Base-by-base conservation (phyloP, 805 yeast genomes). In the Barnettozyma populi region DNA sequence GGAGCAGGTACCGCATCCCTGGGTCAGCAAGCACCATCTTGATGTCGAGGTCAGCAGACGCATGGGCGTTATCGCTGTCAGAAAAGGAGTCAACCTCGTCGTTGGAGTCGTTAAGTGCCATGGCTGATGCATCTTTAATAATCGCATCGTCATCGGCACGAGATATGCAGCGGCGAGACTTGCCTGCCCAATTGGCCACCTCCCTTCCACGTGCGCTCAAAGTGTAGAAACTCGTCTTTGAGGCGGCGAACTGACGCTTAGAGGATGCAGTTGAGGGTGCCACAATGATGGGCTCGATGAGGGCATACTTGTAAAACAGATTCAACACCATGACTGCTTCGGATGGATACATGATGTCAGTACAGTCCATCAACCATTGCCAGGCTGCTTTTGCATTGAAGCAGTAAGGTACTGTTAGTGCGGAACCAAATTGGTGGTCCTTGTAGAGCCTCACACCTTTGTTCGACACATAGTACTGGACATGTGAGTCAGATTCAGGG, bases 311-410 rank as follows among this genome's bases (percentile, higher is more conserved):
- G 34, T 77, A 52, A 48, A 86, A 74, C 11, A 78, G 58, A 4
- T 73, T 69, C 0, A 82, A 78, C 11, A 84, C 64, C 20, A 74
- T 74, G 0, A 69, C 59, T 0, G 88, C 84, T 49, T 80, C 86
- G 11, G 68, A 66, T 0, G 65, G 60, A 44, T 73, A 73, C 54
- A 81, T 62, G 1, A 83, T 70, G 57, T 87, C 94, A 1, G 96
- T 86, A 59, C 97, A 90, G 53, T 92, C 98, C 79, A 84, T 74
- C 7, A 92, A 59, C 96, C 96, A 92, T 59, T 90, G 97, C 65
- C 82, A 75, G 0, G 84, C 69, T 0, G 94, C 84, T 56, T 85
- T 85, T 0, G 97, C 95, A 2, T 86, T 75, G 52, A 87, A 73
- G 46, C 80, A 75, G 55, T 72, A 74, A n/a, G 71, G 66, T 2